Percentiles rank a stretch among this genome's conserved stretches.
phyloP scores from a whole-genome alignment of 2,329 filamentous ascomycete species.

The Cadophora gregata region DNA sequence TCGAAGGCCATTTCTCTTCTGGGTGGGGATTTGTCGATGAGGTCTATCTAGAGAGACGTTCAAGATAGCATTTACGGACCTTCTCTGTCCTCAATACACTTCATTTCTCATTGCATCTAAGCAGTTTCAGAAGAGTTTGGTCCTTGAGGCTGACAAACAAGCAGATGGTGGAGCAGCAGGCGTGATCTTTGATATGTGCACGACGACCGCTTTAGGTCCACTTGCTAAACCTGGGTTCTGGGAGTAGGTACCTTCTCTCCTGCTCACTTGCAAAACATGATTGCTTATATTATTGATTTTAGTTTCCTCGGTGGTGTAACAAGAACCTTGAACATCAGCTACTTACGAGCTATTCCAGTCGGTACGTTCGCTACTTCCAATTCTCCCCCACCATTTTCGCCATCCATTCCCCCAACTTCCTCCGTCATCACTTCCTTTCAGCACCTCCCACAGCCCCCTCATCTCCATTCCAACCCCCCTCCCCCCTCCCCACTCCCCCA shows the following conservation, averaged over 20 bases:
- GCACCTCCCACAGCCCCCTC: not conserved
- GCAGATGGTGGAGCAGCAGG: slow-evolving; percentile 57
- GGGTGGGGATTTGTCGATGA: too few relatives aligned
- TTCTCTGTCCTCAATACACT: not conserved
- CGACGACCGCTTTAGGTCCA: slow-evolving; percentile 55
- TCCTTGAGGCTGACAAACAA: not conserved
- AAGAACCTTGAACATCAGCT: slow-evolving; percentile 56
- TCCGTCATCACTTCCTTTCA: not conserved
- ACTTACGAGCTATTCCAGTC: slow-evolving; percentile 55
- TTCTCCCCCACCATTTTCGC: not conserved
- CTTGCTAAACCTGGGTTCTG: slow-evolving; percentile 55
- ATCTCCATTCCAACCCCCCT: not conserved
- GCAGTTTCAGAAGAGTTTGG: not conserved
- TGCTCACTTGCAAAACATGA: not conserved
- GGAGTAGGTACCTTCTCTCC: slow-evolving; percentile 46
- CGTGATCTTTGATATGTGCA: slow-evolving; percentile 61
- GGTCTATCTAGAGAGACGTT: not conserved
- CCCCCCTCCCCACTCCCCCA: not conserved
- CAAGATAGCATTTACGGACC: not conserved
- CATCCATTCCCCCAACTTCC: not conserved
- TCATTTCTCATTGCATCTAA: not conserved
- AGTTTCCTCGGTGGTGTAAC: slow-evolving; percentile 57
- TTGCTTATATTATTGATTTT: not conserved
- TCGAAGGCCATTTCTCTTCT: too few relatives aligned
- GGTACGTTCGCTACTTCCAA: slow-evolving; percentile 39